Base-by-base conservation (phyloP, 805 yeast genomes). In the Yarrowia sp. region DNA sequence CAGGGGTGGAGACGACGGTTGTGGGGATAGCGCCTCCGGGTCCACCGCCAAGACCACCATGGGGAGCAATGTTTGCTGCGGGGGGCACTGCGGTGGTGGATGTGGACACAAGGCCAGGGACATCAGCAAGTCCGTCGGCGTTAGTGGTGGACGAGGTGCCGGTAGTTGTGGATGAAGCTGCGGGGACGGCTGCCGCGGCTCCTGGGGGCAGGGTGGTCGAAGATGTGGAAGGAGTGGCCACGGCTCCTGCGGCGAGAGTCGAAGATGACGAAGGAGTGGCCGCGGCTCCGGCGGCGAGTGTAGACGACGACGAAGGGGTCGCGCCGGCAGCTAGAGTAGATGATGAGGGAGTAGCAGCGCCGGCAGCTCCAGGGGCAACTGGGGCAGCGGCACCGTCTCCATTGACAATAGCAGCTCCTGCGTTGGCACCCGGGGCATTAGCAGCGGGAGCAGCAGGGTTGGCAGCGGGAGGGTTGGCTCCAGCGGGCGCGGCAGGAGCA, bases 21-120 rank as follows among this genome's bases (percentile, higher is more conserved):
- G 68, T 68, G 14, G 72, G 42, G 2, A 69, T 43, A 12, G 68
- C 61, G 15, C 68, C 34, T n/a, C 55, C 55, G 8, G 74, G 72
- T 13, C 55, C 63, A 69, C 73, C 72, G 19, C 71, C 73, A 13
- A 63, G 40, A n/a, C 73, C 71, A 6, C 42, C 55, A 19, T 46
- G 53, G 15, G 68, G 69, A 14, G 71, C 42, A 17, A 53, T 49
- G 30, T 70, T 52, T 14, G 68, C 68, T 3, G 71, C 39, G 7
- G 70, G 44, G 14, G 70, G 60, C 14, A 67, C 19, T 12, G 68
- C 40, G 24, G 71, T 30, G 12, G 71, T 46, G 50, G 66, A 43
- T 15, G 47, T 58, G 24, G 72, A 19, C 9, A 68, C 38, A n/a
- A 24, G 44, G 5, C 46, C 50, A 10, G 67, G 53, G 6, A 60